phyloP scores from a whole-genome alignment of 345 rosid genomes.

The Sonneratia caseolaris region DNA sequence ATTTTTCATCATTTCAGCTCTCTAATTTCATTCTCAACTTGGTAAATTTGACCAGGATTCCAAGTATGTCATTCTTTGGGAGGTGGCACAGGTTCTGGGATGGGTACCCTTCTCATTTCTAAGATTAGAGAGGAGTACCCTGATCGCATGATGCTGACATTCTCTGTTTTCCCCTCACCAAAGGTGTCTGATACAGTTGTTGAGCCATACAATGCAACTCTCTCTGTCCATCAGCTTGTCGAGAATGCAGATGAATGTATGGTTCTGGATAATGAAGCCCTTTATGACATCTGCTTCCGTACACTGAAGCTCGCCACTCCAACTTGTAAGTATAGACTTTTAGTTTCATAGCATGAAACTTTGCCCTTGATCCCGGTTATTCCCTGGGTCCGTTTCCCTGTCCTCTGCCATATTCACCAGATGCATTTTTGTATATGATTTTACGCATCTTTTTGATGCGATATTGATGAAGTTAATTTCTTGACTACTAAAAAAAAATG shows the following conservation, averaged over 20 bases:
- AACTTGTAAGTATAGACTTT: slow-evolving; percentile 6
- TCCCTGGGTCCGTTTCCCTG: not conserved
- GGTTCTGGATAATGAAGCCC: not conserved
- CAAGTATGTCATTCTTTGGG: slow-evolving; percentile 13
- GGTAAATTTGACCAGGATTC: slow-evolving; percentile 4
- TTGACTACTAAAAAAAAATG: too few species aligned
- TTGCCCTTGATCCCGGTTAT: not conserved
- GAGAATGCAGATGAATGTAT: slow-evolving; percentile 14
- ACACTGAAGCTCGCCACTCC: slow-evolving; percentile 13
- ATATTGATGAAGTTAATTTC: too few species aligned
- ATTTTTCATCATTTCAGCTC: too few species aligned
- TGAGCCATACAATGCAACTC: slow-evolving; percentile 8
- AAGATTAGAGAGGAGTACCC: slow-evolving; percentile 16
- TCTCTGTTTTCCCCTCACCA: not conserved
- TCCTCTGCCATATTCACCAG: too few species aligned
- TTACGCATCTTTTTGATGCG: too few species aligned
- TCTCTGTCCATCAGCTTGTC: slow-evolving; percentile 13
- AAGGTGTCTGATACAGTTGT: slow-evolving; percentile 13
- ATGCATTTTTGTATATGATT: too few species aligned
- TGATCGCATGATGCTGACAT: slow-evolving; percentile 13
- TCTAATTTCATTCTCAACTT: too few species aligned
- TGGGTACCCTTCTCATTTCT: slow-evolving; percentile 13
- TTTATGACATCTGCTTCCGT: slow-evolving; percentile 13
- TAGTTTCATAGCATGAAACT: not conserved
- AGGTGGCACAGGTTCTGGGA: slow-evolving; percentile 14